Evolutionary conservation across 768 basidiomycete genomes (phyloP).

Genomic region (Pleurotus salmoneostramineus): DNA sequence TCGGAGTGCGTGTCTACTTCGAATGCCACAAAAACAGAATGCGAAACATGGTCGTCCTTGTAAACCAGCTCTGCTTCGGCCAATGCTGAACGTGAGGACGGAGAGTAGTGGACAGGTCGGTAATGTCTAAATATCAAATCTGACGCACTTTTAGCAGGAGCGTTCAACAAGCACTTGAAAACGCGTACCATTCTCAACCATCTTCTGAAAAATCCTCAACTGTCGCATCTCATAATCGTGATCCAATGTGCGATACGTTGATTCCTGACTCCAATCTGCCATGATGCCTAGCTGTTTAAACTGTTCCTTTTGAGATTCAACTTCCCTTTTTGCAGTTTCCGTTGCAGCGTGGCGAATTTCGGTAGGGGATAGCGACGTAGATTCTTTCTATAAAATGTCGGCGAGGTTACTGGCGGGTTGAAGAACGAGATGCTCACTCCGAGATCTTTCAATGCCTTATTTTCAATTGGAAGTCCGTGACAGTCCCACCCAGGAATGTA

Average conservation of each 20-base stretch:
- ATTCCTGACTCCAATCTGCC: constrained; percentile 77
- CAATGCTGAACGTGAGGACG: constrained; percentile 89
- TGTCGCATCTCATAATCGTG: constrained; percentile 87
- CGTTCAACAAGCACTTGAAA: not conserved
- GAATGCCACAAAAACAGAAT: constrained; percentile 85
- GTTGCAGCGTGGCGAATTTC: constrained; percentile 70
- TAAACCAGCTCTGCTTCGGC: constrained; percentile 95
- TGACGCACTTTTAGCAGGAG: constrained; percentile 18
- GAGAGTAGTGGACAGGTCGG: constrained; percentile 92
- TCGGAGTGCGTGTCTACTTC: constrained; percentile 38
- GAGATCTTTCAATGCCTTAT: constrained; percentile 81
- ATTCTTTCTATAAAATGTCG: constrained; percentile 44
- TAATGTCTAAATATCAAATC: constrained; percentile 83
- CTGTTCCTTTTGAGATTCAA: constrained; percentile 72
- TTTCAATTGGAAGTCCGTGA: constrained; percentile 95
- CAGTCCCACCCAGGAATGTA: constrained; percentile 98
- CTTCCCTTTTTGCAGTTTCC: constrained; percentile 67
- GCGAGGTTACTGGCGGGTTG: not conserved
- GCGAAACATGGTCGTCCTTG: constrained; percentile 83
- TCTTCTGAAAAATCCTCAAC: constrained; percentile 75
- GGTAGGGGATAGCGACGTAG: constrained; percentile 48
- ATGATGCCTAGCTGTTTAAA: constrained; percentile 84
- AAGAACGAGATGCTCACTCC: constrained; percentile 38
- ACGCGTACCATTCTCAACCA: constrained; percentile 75
- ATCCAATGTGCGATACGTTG: constrained; percentile 87